A percentile compares a stretch with the other conserved stretches of the same genome.
These are phyloP conservation scores for Eimeria sp. DNA, from an alignment of 169 alveolate genomes.

Conservation along the genomic window DNA sequence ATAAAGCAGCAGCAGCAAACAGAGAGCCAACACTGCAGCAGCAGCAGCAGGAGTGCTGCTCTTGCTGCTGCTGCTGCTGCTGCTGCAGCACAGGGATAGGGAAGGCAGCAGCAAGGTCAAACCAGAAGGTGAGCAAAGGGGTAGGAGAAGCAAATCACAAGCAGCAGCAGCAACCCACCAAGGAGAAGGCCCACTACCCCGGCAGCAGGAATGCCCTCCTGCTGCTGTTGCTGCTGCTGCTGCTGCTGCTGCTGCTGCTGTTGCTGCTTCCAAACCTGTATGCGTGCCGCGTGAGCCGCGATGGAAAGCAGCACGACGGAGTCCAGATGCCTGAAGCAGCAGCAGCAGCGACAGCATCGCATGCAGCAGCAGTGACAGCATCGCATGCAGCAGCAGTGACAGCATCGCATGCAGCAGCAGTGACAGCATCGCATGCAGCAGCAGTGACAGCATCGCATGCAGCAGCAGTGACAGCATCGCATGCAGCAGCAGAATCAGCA, in stretches of 20 bases:
- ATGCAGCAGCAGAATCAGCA: not conserved
- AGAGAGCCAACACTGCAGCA: not conserved
- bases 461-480: not conserved
- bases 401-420: too few relatives aligned
- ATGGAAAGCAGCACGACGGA: conserved; percentile 34
- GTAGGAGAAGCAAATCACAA: not conserved
- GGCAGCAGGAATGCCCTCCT: not conserved
- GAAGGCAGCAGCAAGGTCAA: not conserved
- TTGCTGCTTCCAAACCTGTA: conserved; percentile 39
- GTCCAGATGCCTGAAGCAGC: not conserved
- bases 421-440: too few relatives aligned
- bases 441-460: too few relatives aligned
- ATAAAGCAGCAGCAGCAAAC: not conserved
- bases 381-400: too few relatives aligned
- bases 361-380: too few relatives aligned
- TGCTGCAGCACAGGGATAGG: not conserved
- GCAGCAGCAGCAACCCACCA: conserved; percentile 18
- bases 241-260: conserved; percentile 24
- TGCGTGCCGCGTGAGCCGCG: conserved; percentile 41
- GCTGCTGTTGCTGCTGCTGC: conserved; percentile 4
- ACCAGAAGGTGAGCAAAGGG: not conserved
- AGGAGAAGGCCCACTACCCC: conserved; percentile 26
- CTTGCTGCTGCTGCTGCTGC: not conserved
- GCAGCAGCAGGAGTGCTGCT: conserved; percentile 6
- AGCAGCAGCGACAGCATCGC: not conserved